Percentiles rank a stretch among this genome's conserved stretches.
phyloP scores from a whole-genome alignment of 2,329 filamentous ascomycete species.

The Ciborinia camelliae region DNA sequence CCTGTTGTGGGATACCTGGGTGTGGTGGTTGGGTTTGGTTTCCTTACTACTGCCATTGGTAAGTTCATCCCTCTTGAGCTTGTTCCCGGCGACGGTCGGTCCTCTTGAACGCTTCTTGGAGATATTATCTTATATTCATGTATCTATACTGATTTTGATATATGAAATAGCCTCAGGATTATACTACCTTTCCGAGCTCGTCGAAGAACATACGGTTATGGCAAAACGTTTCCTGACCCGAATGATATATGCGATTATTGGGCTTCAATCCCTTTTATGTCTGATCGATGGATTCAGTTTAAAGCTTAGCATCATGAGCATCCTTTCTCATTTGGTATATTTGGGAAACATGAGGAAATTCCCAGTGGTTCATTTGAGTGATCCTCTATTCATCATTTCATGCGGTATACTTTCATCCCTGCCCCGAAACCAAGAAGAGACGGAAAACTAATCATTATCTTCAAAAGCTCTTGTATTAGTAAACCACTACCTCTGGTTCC shows the following conservation, averaged over 20 bases:
- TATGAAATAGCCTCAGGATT: slow-evolving; percentile 74
- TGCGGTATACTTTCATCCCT: slow-evolving; percentile 59
- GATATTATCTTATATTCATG: background rate
- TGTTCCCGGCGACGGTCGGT: background rate
- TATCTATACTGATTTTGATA: background rate
- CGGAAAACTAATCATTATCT: slow-evolving; percentile 8
- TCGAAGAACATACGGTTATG: slow-evolving; percentile 94
- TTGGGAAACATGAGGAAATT: slow-evolving; percentile 76
- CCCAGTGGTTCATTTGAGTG: slow-evolving; percentile 76
- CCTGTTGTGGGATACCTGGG: slow-evolving; percentile 88
- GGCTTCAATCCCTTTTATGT: slow-evolving; percentile 68
- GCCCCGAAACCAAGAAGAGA: background rate
- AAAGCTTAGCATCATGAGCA: slow-evolving; percentile 67
- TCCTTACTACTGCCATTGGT: slow-evolving; percentile 92
- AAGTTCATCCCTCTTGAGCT: slow-evolving; percentile 33
- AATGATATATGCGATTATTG: slow-evolving; percentile 80
- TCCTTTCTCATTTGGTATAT: slow-evolving; percentile 81
- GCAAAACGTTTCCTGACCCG: slow-evolving; percentile 82
- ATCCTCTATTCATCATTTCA: slow-evolving; percentile 81
- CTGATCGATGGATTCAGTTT: slow-evolving; percentile 84
- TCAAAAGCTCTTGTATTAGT: slow-evolving; percentile 71
- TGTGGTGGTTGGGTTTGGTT: slow-evolving; percentile 83
- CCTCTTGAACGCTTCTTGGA: background rate
- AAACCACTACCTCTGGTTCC: slow-evolving; percentile 97
- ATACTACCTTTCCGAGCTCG: slow-evolving; percentile 96